These are phyloP conservation scores for Pecoramyces ruminantium DNA, from an alignment of 192 early-diverging fungal genomes.

Conservation along the genomic window DNA sequence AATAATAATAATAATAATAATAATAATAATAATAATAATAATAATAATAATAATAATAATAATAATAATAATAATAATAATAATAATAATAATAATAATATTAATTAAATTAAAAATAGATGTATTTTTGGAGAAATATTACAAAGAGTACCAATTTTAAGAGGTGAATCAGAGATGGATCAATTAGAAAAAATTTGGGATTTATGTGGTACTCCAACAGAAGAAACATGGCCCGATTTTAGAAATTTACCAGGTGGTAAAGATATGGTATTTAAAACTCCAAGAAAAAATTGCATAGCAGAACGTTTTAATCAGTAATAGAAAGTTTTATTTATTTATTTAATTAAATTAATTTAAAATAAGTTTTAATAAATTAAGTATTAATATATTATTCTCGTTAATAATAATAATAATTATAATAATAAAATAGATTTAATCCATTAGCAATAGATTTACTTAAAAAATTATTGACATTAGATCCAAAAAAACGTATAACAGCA, in stretches of 20 bases:
- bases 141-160: conserved; percentile 62
- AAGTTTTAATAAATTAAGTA: too few species aligned
- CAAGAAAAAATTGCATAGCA: conserved; percentile 20
- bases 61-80: too few species aligned
- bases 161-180: conserved; percentile 63
- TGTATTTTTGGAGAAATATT: conserved; percentile 97
- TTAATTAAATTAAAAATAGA: conserved; percentile 9
- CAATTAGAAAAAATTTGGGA: conserved; percentile 72
- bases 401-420: neutral
- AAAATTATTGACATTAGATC: conserved; percentile 60
- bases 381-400: conserved; percentile 5
- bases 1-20: too few species aligned
- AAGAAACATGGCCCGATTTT: conserved; percentile 64
- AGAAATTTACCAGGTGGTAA: conserved; percentile 20
- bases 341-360: too few species aligned
- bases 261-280: neutral
- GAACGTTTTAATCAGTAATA: conserved; percentile 6
- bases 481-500: conserved; percentile 52
- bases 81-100: too few species aligned
- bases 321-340: too few species aligned
- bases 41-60: too few species aligned
- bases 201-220: conserved; percentile 79
- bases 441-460: conserved; percentile 54
- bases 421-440: conserved; percentile 7
- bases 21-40: too few species aligned